phyloP scores from a whole-genome alignment of 2,329 filamentous ascomycete species.

The Hymenoscyphus occultus region DNA sequence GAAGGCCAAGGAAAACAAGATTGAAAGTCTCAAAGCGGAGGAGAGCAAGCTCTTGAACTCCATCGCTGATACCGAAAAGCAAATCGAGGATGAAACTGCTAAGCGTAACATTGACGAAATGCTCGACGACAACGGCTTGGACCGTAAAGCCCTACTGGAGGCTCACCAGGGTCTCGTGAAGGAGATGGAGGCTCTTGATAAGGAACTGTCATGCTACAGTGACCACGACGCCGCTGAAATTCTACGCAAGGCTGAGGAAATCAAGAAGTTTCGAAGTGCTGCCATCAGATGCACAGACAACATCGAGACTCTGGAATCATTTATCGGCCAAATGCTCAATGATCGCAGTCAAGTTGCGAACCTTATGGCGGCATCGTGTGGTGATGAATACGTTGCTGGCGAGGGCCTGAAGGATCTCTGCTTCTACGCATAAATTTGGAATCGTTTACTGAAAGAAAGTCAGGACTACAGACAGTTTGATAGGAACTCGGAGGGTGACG shows the following conservation, averaged over 20 bases:
- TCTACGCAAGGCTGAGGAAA: constrained; percentile 31
- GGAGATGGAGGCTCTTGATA: constrained; percentile 33
- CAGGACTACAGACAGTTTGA: not conserved
- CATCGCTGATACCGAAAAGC: constrained; percentile 36
- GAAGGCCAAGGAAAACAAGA: constrained; percentile 44
- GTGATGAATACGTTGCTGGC: constrained; percentile 47
- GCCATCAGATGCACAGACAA: constrained; percentile 36
- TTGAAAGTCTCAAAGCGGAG: constrained; percentile 40
- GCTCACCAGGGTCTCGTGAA: constrained; percentile 29
- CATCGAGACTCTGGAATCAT: constrained; percentile 33
- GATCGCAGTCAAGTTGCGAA: constrained; percentile 38
- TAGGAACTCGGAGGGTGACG: not conserved
- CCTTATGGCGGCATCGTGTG: constrained; percentile 42
- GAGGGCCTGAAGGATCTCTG: constrained; percentile 44
- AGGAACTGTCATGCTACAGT: constrained; percentile 33
- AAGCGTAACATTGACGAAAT: constrained; percentile 36
- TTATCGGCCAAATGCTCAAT: constrained; percentile 26
- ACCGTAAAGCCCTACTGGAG: constrained; percentile 30
- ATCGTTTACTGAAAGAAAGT: not conserved
- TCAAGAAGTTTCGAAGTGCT: constrained; percentile 29
- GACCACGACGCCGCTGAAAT: constrained; percentile 35
- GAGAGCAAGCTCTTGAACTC: constrained; percentile 32
- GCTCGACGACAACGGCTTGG: constrained; percentile 31
- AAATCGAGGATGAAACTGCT: constrained; percentile 39
- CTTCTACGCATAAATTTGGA: constrained; percentile 8